These are phyloP conservation scores for Trichoderma endophyticum DNA, from an alignment of 2,329 filamentous ascomycete genomes.

Conservation along the genomic window DNA sequence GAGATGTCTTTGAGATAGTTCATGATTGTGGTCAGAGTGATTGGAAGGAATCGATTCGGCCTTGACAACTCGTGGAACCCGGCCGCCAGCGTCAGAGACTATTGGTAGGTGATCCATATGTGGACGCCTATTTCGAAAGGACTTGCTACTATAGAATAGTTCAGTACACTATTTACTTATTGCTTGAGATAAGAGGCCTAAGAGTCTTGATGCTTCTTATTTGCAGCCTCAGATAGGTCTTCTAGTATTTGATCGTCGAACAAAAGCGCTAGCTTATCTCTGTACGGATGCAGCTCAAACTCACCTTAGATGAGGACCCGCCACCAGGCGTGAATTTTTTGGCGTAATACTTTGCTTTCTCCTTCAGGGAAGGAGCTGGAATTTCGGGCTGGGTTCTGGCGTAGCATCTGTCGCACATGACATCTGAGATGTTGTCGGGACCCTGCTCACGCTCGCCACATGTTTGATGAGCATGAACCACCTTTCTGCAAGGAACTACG, in stretches of 20 bases:
- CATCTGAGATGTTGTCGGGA: constrained; percentile 2
- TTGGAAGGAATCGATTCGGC: neutral
- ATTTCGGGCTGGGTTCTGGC: neutral
- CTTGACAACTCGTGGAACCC: neutral
- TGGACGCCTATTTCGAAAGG: neutral
- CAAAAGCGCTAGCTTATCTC: neutral
- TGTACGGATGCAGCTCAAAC: neutral
- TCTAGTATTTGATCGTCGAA: neutral
- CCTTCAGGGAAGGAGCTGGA: neutral
- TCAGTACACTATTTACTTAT: neutral
- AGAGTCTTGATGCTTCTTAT: neutral
- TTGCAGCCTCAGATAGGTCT: neutral
- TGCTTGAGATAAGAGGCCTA: neutral
- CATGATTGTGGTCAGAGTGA: neutral
- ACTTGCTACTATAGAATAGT: neutral
- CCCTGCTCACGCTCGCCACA: constrained; percentile 2
- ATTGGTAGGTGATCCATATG: neutral
- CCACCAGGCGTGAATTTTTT: neutral
- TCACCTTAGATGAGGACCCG: neutral
- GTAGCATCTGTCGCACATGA: constrained; percentile 5
- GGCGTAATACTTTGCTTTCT: constrained; percentile 10
- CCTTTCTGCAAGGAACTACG: constrained; percentile 1
- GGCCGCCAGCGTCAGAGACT: neutral
- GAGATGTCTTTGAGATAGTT: neutral
- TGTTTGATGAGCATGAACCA: neutral